Evolutionary conservation across 2,329 filamentous ascomycete species (phyloP).

Genomic region (Alternaria novae-zelandiae): DNA sequence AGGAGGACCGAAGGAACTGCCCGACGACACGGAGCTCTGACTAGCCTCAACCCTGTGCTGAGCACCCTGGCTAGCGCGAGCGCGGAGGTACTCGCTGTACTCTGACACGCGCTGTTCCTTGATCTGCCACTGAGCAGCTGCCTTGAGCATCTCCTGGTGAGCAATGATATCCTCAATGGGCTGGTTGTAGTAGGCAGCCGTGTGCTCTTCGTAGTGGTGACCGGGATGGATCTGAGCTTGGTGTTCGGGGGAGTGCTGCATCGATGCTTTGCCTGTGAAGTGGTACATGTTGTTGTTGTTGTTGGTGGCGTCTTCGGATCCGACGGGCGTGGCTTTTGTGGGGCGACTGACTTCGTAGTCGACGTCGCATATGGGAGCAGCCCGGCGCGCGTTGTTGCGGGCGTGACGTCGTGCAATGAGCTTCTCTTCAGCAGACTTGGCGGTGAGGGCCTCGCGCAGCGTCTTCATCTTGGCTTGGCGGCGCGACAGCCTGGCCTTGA

Average conservation of each 20-base stretch:
- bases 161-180: neutral
- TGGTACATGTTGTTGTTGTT: neutral
- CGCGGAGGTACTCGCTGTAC: slow-evolving; percentile 27
- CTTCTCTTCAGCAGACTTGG: neutral
- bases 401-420: neutral
- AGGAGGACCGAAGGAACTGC: neutral
- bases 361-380: neutral
- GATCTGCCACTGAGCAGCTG: slow-evolving; percentile 23
- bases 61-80: slow-evolving; percentile 18
- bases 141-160: neutral
- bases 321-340: neutral
- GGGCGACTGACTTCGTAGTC: neutral
- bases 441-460: neutral
- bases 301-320: neutral
- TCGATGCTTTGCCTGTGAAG: neutral
- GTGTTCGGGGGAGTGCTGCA: neutral
- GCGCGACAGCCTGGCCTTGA: slow-evolving; percentile 6
- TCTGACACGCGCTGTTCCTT: slow-evolving; percentile 27
- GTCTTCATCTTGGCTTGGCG: slow-evolving; percentile 7
- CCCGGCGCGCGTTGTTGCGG: neutral
- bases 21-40: neutral
- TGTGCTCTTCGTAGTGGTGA: neutral
- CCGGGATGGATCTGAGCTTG: neutral
- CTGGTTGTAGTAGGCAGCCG: neutral
- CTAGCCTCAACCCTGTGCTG: slow-evolving; percentile 9